Conservation (phyloP, 805 yeast species). For the Cyberlindnera mississippiensis region DNA sequence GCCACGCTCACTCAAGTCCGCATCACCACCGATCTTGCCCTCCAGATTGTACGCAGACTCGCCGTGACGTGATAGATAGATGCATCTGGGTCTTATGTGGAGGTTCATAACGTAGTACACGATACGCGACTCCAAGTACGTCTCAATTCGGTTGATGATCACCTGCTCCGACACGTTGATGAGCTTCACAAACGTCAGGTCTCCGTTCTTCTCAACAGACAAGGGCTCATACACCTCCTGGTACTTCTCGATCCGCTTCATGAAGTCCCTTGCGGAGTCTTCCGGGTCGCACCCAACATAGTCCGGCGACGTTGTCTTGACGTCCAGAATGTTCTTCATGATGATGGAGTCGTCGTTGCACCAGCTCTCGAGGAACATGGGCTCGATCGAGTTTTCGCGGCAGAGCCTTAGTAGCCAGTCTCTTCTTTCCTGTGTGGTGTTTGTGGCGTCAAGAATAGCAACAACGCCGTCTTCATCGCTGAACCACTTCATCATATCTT, state of each 20-base stretch:
- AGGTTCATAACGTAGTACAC: constrained; percentile 95
- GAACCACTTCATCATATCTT: constrained; percentile 87
- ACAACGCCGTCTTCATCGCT: constrained; percentile 76
- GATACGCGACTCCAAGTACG: constrained; percentile 86
- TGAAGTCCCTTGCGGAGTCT: constrained; percentile 66
- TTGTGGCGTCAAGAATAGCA: constrained; percentile 92
- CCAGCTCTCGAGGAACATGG: constrained; percentile 89
- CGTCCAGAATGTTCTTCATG: constrained; percentile 76
- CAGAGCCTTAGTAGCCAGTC: constrained; percentile 57
- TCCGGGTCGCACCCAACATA: constrained; percentile 50
- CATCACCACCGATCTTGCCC: constrained; percentile 96
- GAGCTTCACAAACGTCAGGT: constrained; percentile 79
- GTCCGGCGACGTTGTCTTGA: constrained; percentile 56
- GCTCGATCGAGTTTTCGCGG: constrained; percentile 67
- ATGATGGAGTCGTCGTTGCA: constrained; percentile 81
- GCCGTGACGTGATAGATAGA: constrained; percentile 95
- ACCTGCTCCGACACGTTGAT: constrained; percentile 87
- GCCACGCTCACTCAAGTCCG: constrained; percentile 80
- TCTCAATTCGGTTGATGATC: constrained; percentile 79
- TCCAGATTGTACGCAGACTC: constrained; percentile 89
- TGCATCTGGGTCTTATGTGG: constrained; percentile 86
- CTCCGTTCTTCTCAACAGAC: constrained; percentile 51
- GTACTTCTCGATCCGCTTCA: constrained; percentile 69
- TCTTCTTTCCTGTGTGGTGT: constrained; percentile 74
- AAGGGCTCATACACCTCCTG: constrained; percentile 75